A percentile compares a stretch with the other conserved stretches of the same genome.
phyloP scores from a whole-genome alignment of 129 eudicot species.

The Silybum marianum region DNA sequence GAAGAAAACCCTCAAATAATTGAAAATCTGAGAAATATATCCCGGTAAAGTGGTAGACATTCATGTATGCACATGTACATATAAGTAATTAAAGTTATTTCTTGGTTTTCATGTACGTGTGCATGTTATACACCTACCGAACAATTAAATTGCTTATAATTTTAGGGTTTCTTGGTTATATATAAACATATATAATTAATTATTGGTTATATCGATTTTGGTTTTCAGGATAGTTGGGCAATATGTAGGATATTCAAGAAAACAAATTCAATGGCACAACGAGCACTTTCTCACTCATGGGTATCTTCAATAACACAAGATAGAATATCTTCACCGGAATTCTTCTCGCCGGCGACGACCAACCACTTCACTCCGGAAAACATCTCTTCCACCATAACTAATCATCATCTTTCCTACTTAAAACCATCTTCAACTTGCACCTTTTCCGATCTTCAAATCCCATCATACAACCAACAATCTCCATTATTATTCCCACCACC shows the following conservation, averaged over 20 bases:
- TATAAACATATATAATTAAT: neutral
- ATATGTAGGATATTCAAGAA: conserved; percentile 91
- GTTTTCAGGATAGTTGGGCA: conserved; percentile 82
- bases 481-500: conserved; percentile 20
- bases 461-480: conserved; percentile 23
- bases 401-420: conserved; percentile 21
- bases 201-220: neutral
- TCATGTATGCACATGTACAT: too few species aligned
- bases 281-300: conserved; percentile 78
- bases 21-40: too few species aligned
- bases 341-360: conserved; percentile 24
- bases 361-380: conserved; percentile 48
- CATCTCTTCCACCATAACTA: conserved; percentile 52
- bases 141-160: too few species aligned
- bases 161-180: too few species aligned
- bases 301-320: conserved; percentile 49
- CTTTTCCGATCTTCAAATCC: conserved; percentile 41
- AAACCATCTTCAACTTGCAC: conserved; percentile 32
- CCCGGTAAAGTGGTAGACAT: too few species aligned
- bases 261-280: conserved; percentile 62
- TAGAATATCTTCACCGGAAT: conserved; percentile 31
- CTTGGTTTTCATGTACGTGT: too few species aligned
- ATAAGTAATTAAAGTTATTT: too few species aligned
- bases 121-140: too few species aligned
- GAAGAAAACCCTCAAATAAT: too few species aligned